phyloP scores from a whole-genome alignment of 257 asterid genomes.

The Lycium barbarum region DNA sequence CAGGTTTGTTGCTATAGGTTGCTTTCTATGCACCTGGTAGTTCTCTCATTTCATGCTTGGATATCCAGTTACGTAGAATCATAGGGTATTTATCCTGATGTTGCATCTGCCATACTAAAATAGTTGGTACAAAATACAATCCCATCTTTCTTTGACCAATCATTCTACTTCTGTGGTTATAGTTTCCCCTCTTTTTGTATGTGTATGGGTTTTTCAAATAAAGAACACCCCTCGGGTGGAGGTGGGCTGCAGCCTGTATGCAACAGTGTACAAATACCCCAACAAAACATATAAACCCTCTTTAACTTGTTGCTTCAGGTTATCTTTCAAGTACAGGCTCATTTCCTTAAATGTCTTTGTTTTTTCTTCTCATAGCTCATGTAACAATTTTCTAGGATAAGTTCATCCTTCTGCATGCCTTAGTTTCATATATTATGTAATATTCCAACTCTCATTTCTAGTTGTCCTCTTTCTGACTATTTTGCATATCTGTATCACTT shows the following conservation, averaged over 20 bases:
- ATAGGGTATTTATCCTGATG: slow-evolving; percentile 10
- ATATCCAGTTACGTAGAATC: slow-evolving; percentile 1
- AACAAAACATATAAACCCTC: not conserved
- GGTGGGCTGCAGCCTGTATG: not conserved
- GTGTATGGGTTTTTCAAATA: not conserved
- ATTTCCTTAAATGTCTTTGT: not conserved
- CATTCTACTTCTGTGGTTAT: slow-evolving; percentile 2
- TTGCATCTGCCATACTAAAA: slow-evolving; percentile 13
- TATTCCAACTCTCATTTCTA: not conserved
- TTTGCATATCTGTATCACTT: not conserved
- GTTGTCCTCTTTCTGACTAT: not conserved
- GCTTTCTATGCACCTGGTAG: slow-evolving; percentile 5
- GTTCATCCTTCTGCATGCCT: not conserved
- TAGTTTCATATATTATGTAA: not conserved
- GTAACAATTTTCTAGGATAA: not conserved
- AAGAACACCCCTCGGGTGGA: not conserved
- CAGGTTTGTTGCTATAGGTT: slow-evolving; percentile 60
- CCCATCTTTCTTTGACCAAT: not conserved
- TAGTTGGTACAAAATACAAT: not conserved
- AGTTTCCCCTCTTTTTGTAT: not conserved
- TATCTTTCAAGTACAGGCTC: not conserved
- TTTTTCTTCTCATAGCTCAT: not conserved
- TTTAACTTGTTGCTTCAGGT: not conserved
- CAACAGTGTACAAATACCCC: not conserved
- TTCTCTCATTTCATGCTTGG: not conserved